Percentiles rank a stretch among this genome's conserved stretches.
These are phyloP conservation scores for Periglandula ipomoeae DNA, from an alignment of 2,329 filamentous ascomycete genomes.

Conservation along the genomic window DNA sequence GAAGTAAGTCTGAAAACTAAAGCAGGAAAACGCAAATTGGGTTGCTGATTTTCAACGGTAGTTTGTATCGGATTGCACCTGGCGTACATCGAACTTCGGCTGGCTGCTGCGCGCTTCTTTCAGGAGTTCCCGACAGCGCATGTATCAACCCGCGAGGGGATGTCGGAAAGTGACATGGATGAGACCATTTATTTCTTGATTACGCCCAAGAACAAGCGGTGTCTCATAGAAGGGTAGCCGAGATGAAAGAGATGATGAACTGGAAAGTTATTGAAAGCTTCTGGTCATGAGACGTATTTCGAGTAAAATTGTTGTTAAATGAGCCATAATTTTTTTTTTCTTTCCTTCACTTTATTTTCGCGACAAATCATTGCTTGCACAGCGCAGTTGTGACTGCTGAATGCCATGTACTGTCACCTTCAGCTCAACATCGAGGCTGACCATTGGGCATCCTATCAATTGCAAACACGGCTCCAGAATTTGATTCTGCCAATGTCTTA, in stretches of 20 bases:
- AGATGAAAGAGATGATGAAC: background rate
- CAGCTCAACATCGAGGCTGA: too few species aligned
- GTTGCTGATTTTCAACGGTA: conserved; percentile 8
- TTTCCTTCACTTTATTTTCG: too few species aligned
- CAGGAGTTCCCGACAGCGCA: conserved; percentile 29
- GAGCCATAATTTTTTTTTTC: too few species aligned
- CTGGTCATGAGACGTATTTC: too few species aligned
- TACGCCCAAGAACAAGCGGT: conserved; percentile 21
- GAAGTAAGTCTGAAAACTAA: conserved; percentile 21
- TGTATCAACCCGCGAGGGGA: conserved; percentile 23
- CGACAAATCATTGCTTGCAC: too few species aligned
- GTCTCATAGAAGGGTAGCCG: conserved; percentile 16
- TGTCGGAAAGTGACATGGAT: conserved; percentile 28
- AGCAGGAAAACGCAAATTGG: background rate
- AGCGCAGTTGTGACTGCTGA: too few species aligned
- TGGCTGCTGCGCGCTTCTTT: conserved; percentile 43
- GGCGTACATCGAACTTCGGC: conserved; percentile 45
- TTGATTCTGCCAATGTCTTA: too few species aligned
- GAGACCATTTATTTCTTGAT: conserved; percentile 24
- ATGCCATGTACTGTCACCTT: too few species aligned
- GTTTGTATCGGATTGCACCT: conserved; percentile 48
- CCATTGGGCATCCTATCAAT: too few species aligned
- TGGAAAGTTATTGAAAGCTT: too few species aligned
- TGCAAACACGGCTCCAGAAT: too few species aligned
- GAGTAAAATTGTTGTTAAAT: too few species aligned